These are phyloP conservation scores for Neurospora sp. DNA, from an alignment of 495 filamentous ascomycete species.

Conservation along the genomic window DNA sequence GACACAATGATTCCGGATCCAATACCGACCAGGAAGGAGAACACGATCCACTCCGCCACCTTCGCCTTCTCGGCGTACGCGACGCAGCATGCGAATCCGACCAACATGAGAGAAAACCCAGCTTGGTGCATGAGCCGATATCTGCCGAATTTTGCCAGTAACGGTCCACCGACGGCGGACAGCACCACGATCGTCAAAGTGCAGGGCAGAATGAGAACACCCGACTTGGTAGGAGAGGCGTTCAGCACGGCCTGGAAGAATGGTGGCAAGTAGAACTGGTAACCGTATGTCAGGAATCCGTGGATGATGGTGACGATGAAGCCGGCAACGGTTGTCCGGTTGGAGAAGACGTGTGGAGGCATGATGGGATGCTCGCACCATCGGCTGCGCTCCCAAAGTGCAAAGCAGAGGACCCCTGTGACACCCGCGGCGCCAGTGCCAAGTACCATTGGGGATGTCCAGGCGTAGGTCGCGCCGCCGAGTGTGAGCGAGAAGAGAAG, in stretches of 20 bases:
- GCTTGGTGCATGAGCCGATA: conserved; percentile 35
- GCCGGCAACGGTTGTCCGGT: conserved; percentile 23
- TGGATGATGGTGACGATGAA: conserved; percentile 18
- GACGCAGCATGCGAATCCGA: conserved; percentile 34
- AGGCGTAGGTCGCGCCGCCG: conserved; percentile 17
- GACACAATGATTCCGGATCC: conserved; percentile 27
- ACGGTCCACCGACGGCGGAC: conserved; percentile 24
- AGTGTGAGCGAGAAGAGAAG: conserved; percentile 23
- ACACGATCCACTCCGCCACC: conserved; percentile 18
- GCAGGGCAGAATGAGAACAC: conserved; percentile 35
- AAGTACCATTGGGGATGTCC: conserved; percentile 16
- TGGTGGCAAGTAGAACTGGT: conserved; percentile 37
- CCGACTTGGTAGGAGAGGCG: conserved; percentile 25
- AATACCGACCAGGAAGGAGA: conserved; percentile 22
- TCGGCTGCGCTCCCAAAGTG: conserved; percentile 16
- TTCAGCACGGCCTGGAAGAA: conserved; percentile 38
- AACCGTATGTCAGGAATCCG: conserved; percentile 25
- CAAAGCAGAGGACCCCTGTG: conserved; percentile 15
- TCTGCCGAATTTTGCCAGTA: conserved; percentile 32
- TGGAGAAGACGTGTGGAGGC: conserved; percentile 24
- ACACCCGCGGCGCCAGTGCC: conserved; percentile 10
- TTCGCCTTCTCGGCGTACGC: conserved; percentile 16
- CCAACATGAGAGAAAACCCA: conserved; percentile 27
- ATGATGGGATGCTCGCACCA: conserved; percentile 23
- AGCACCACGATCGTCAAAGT: conserved; percentile 28